Evolutionary conservation across 2,329 filamentous ascomycete species (phyloP), one percentile per base, ranked within the genome.

Genomic region (Phoma herbarum): DNA sequence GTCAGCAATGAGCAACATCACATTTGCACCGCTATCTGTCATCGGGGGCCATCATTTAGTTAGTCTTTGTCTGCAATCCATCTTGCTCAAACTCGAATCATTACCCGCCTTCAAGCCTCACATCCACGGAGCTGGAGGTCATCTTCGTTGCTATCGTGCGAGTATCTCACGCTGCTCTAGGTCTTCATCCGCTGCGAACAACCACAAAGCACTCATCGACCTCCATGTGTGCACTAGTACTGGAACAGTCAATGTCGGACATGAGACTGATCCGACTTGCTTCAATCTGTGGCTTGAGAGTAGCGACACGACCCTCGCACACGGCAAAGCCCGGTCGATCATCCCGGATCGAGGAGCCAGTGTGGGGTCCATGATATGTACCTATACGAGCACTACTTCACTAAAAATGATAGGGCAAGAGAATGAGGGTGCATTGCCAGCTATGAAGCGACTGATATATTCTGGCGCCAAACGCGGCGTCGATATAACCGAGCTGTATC

Each of bases 381-480:
- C 14, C 22, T 43, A 26, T 41, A 31, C 29, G 6, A 25, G 14
- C 16, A 16, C 3, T 41, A 7, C 12, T n/a, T 33, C 23, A 9
- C n/a, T 4, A 20, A 9, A 12, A 18, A 9, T 31, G 23, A 41
- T 22, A 12, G 26, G 12, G 8, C 16, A 12, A 29, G 4, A 22
- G 22, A 18, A 23, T n/a, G n/a, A n/a, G n/a, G 29, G n/a, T 6
- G 16, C 6, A 5, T 25, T 35, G 11, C 12, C 6, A 25, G 18
- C 22, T 22, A 23, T 18, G 20, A 33, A 16, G 7, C 5, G 16
- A 8, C 16, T 12, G 9, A 8, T 26, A 16, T 8, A 28, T 43
- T 4, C 22, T 20, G 41, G 51, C 53, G 46, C 29, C 46, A 50
- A 50, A 45, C 46, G 46, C 46, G 53, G 28, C 29, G 29, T 44